phyloP scores from a whole-genome alignment of 2,329 filamentous ascomycete species.

The Phoma sp. region DNA sequence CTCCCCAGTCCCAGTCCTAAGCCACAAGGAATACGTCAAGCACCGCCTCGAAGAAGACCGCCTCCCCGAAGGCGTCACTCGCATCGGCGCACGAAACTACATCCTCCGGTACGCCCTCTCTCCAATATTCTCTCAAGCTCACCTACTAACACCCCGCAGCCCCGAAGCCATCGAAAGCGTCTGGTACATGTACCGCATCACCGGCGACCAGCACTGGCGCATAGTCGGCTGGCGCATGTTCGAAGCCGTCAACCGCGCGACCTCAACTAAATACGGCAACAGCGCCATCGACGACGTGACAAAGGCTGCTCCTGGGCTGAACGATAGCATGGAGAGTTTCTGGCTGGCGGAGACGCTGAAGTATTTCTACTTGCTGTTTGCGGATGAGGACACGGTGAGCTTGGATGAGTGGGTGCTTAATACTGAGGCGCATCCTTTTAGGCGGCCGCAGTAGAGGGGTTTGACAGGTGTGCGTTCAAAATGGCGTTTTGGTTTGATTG shows the following conservation, averaged over 20 bases:
- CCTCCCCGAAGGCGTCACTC: slow-evolving; percentile 64
- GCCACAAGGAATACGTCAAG: slow-evolving; percentile 47
- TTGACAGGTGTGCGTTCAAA: too few species aligned
- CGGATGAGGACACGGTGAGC: slow-evolving; percentile 64
- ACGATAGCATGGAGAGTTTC: slow-evolving; percentile 77
- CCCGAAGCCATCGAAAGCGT: slow-evolving; percentile 84
- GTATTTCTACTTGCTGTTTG: slow-evolving; percentile 71
- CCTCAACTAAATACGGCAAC: slow-evolving; percentile 68
- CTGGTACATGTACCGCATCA: slow-evolving; percentile 79
- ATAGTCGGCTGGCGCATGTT: slow-evolving; percentile 81
- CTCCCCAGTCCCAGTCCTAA: slow-evolving; percentile 38
- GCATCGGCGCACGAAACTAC: slow-evolving; percentile 65
- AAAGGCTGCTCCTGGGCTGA: slow-evolving; percentile 50
- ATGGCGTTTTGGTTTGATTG: neutral
- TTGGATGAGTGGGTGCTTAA: slow-evolving; percentile 71
- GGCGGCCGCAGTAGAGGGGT: slow-evolving; percentile 27
- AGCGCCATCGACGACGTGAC: slow-evolving; percentile 73
- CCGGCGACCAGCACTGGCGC: slow-evolving; percentile 70
- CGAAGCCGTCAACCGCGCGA: slow-evolving; percentile 66
- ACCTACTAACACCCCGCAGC: slow-evolving; percentile 26
- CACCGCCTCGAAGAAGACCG: slow-evolving; percentile 52
- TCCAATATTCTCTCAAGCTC: neutral
- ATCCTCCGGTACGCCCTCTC: slow-evolving; percentile 61
- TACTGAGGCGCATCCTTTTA: slow-evolving; percentile 56
- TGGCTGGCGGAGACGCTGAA: slow-evolving; percentile 75